Evolutionary conservation across 768 basidiomycete genomes (phyloP), one percentile per base, ranked within the genome.

Genomic region (Naganishia kalamii): DNA sequence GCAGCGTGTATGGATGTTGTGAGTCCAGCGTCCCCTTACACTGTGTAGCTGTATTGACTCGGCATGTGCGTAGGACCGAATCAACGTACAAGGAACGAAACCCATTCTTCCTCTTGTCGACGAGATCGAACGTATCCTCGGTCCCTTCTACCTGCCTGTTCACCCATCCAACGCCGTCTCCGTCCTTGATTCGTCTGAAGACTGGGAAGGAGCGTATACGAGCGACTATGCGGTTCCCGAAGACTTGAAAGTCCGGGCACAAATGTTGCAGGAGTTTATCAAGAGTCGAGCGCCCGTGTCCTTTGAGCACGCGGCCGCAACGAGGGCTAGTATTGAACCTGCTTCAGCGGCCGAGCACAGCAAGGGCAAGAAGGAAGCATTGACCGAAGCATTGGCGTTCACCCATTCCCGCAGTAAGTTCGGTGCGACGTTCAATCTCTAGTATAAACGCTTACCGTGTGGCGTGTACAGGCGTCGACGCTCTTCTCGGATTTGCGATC

Each of bases 341-440:
- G 54, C 21, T 13, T 40, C 54, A 3, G 54, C 23, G 19, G 54
- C 17, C 10, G 25, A 50, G 54, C 17, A 35, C 10, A 57, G 5
- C 35, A 35, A 40, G 37, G 30, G 32, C 32, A 63, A 69, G 49
- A 68, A 68, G 30, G 54, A 63, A 5, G 87, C 88, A 25, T 76
- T 96, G 67, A 96, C 93, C 2, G 86, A 88, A 44, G 87, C 90
- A 0, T 76, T 96, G 48, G 86, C 90, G 7, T 96, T 85, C 76
- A 81, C 94, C 60, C 92, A 97, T 75, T 90, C 93, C 25, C 82
- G 85, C 80, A 90, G 92, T 87, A 69, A 70, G 81, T 69, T n/a
- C n/a, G 10, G 40, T n/a, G 23, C 47, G 29, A 23, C 41, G 1
- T 6, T 32, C 35, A 29, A 41, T 46, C 7, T 13, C 0, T 12